Percentiles rank a stretch among this genome's conserved stretches.
Evolutionary conservation across 2,329 filamentous ascomycete species (phyloP).

Genomic region (Fusarium sp.): DNA sequence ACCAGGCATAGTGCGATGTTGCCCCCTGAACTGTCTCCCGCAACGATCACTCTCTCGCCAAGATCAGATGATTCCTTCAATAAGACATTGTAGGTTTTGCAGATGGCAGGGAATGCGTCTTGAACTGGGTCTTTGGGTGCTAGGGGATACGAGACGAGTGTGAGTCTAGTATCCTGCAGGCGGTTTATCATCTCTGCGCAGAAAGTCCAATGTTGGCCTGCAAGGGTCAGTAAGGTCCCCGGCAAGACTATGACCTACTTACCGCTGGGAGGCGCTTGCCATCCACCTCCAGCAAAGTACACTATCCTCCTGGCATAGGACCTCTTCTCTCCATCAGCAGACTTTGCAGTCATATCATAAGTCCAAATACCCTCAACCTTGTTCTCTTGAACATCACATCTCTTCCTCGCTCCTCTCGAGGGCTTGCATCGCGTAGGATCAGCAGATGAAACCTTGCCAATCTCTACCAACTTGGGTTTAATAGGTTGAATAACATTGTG

Average conservation of each 20-base stretch:
- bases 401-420: neutral
- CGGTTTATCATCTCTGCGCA: constrained; percentile 55
- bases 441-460: neutral
- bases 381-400: constrained; percentile 32
- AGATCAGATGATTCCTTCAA: constrained; percentile 50
- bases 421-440: constrained; percentile 25
- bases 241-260: constrained; percentile 20
- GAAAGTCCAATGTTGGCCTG: constrained; percentile 58
- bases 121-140: constrained; percentile 63
- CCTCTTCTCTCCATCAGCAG: constrained; percentile 20
- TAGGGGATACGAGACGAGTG: constrained; percentile 62
- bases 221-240: rapidly evolving
- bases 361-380: constrained; percentile 40
- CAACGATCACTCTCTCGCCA: constrained; percentile 56
- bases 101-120: constrained; percentile 56
- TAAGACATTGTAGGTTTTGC: constrained; percentile 54
- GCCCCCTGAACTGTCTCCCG: constrained; percentile 65
- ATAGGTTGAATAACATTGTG: constrained; percentile 25
- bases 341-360: constrained; percentile 32
- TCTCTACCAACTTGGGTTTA: constrained; percentile 17
- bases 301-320: constrained; percentile 48
- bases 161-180: constrained; percentile 53
- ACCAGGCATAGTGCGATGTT: constrained; percentile 57
- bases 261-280: constrained; percentile 58
- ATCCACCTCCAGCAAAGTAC: constrained; percentile 66